Base-by-base conservation (phyloP, 768 basidiomycete genomes). In the Pleurotus giganteus region DNA sequence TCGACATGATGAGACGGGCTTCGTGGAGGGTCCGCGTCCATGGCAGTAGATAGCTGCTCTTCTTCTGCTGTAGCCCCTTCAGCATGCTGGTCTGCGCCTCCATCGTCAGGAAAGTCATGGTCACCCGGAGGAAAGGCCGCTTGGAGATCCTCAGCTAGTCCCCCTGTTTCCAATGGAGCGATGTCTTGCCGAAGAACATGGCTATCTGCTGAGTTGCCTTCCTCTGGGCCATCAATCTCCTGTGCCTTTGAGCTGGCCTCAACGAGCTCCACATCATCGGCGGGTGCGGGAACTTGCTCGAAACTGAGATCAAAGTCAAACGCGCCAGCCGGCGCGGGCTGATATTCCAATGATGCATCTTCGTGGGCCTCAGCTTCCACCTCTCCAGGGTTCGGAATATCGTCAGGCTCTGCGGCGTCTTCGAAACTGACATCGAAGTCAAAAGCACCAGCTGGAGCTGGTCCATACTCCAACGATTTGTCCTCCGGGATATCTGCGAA, bases 351-450 rank as follows among this genome's bases (percentile, higher is more conserved):
- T n/a, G 13, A 31, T 15, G 21, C 26, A 8, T 41, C 15, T 21
- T 41, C 39, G 39, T 41, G 15, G 6, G 17, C 17, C 15, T 15
- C n/a, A 6, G 12, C 39, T n/a, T 41, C 6, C 39, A 26, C 26
- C 26, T 21, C 44, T 45, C 27, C 21, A 12, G 21, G 41, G 9
- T 15, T 8, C 13, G 41, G 41, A 43, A 9, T n/a, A 45, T 26
- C 11, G 12, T 24, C 27, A 21, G 32, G 8, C 32, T 34, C 32
- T 7, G 32, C 8, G 24, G n/a, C 43, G 5, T 32, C 13, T 21
- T 51, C 49, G 17, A 51, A 51, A 32, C 49, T 51, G 19, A 37
- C 13, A 37, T 51, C 49, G 49, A 51, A 51, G 34, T 51, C 49
- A 26, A 51, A 51, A 21, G 49, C 49, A 28, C 49, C 49, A 19